A percentile compares a stretch with the other conserved stretches of the same genome.
These are phyloP conservation scores for Eucalyptus pauciflora DNA, from an alignment of 345 rosid genomes.

Conservation along the genomic window DNA sequence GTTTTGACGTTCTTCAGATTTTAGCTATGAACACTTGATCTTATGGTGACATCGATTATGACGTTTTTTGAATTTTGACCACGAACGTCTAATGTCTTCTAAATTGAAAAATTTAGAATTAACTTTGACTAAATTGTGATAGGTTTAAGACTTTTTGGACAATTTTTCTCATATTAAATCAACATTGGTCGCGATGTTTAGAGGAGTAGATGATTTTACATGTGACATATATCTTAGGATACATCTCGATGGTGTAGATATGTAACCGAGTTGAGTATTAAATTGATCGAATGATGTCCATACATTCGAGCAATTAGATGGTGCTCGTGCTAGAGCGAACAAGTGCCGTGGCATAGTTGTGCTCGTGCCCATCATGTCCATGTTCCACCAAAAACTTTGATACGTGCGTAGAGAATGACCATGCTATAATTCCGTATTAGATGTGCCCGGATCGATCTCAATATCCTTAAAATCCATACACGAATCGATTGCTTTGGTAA, in stretches of 20 bases:
- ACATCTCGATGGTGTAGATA: accelerated
- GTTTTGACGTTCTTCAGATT: no score
- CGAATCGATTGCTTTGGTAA: not conserved
- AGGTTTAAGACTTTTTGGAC: accelerated
- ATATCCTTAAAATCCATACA: not conserved
- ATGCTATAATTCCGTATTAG: not conserved
- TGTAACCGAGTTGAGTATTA: accelerated
- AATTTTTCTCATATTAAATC: not conserved
- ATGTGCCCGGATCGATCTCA: not conserved
- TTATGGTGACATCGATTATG: no score
- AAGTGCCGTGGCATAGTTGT: not conserved
- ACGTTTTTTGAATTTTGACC: no score
- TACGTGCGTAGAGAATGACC: not conserved
- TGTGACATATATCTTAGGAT: not conserved
- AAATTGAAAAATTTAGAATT: no score
- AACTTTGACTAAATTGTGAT: accelerated
- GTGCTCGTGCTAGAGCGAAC: not conserved
- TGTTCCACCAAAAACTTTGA: not conserved
- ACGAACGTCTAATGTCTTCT: no score
- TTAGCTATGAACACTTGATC: no score
- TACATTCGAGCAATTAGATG: not conserved
- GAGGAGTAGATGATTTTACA: not conserved
- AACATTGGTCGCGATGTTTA: accelerated
- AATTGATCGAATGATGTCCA: not conserved
- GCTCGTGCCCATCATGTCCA: not conserved